Base-by-base conservation (phyloP, 2,329 filamentous ascomycete species). In the Aspergillus floridensis region DNA sequence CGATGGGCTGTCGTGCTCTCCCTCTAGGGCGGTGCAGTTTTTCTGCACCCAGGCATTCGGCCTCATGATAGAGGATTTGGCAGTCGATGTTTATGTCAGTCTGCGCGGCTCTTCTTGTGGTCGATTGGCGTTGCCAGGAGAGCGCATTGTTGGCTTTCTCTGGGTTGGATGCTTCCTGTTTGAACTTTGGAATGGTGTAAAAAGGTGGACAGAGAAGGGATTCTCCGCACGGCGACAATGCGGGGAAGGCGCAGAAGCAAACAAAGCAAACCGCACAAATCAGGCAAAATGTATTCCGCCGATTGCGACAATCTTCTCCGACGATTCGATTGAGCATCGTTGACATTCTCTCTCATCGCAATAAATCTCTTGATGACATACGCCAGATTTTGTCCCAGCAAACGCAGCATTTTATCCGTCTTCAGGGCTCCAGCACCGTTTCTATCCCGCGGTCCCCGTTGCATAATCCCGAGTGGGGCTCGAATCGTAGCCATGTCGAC, bases 401-500 rank as follows among this genome's bases (percentile, higher is more conserved):
- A 16, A 44, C 2, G 41, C 47, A 41, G 31, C 41, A n/a, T 49
- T 16, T 21, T 35, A 51, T 48, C 51, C 14, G 2, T 26, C 19
- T 31, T 44, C 12, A 59, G 48, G 22, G 19, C 51, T 24, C 21
- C 21, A 14, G 26, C 31, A 5, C 44, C 12, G 7, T n/a, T 55
- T 24, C 49, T 31, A 14, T 16, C 41, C 16, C 60, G 51, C 38
- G 38, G 3, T 19, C 5, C 16, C 1, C 6, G 3, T 16, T 6
- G 4, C 38, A 8, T 2, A 44, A 16, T 10, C 38, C 51, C 57
- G 51, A 56, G 64, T 64, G 59, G 59, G 57, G 56, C 57, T 50
- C 61, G 26, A 35, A 57, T 65, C 31, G 65, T 65, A 59, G 62
- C 56, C 35, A 76, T 76, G 73, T 71, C 74, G 10, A 72, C 72